Percentiles rank a stretch among this genome's conserved stretches.
Evolutionary conservation across 192 early-diverging fungal species (phyloP).

Genomic region (Backusella macrospora): DNA sequence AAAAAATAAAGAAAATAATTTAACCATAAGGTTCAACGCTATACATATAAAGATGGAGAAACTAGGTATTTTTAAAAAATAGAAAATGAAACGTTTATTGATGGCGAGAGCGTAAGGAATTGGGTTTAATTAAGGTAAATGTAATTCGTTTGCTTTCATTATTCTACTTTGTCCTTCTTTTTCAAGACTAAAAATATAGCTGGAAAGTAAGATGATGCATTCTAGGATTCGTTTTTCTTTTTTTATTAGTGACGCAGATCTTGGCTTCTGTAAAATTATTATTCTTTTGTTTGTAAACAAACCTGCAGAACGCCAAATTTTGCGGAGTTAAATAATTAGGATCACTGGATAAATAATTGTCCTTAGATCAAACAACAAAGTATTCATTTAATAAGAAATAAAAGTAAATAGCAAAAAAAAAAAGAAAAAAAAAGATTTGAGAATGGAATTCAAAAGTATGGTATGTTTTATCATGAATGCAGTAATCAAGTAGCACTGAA

Average conservation of each 20-base stretch:
- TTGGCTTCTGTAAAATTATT: constrained; percentile 4
- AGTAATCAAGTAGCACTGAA: neutral
- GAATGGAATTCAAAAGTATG: neutral
- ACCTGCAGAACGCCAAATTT: neutral
- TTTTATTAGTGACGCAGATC: neutral
- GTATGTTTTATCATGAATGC: neutral
- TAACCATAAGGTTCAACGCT: neutral
- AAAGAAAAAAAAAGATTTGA: neutral
- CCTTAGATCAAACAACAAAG: neutral
- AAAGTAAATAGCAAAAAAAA: neutral
- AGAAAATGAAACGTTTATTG: neutral
- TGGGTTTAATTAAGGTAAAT: neutral
- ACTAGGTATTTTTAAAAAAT: neutral
- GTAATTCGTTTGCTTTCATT: neutral
- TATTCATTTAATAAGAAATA: neutral
- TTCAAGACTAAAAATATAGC: neutral
- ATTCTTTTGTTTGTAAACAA: neutral
- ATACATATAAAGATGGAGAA: neutral
- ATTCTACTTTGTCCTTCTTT: neutral
- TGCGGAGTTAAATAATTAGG: constrained; percentile 14
- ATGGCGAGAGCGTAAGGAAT: neutral
- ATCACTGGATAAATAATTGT: neutral
- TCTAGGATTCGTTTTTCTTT: neutral
- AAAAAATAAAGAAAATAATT: neutral
- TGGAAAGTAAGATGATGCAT: neutral